Evolutionary conservation across 139 green algal species (phyloP).

Genomic region (Closterium sp.): DNA sequence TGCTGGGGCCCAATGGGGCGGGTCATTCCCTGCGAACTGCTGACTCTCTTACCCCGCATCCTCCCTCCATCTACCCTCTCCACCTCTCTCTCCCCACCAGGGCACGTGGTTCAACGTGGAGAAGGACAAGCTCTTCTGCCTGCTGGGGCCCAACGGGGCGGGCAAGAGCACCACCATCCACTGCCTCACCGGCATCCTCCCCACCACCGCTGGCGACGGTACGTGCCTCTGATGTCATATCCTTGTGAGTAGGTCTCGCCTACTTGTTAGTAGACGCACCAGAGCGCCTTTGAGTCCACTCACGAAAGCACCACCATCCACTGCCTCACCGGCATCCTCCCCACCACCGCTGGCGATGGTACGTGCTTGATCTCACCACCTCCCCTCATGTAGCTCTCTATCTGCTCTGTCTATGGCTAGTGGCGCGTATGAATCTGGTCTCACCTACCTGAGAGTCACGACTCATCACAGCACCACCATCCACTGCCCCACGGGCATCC

Average conservation of each 20-base stretch:
- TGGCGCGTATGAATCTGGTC: too few relatives aligned
- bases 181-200: constrained; percentile 66
- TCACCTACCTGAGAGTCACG: too few relatives aligned
- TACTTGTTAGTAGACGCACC: too few relatives aligned
- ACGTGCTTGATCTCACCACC: not conserved
- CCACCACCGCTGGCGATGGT: constrained; percentile 49
- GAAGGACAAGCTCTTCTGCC: constrained; percentile 56
- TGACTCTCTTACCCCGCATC: too few relatives aligned
- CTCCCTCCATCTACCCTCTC: not conserved
- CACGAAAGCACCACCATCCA: too few relatives aligned
- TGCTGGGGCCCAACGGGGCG: constrained; percentile 76
- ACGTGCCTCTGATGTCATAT: too few relatives aligned
- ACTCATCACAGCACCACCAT: too few relatives aligned
- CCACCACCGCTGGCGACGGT: constrained; percentile 58
- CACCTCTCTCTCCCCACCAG: not conserved
- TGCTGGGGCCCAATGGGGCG: constrained; percentile 74
- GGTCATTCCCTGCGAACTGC: not conserved
- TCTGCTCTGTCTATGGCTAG: too few relatives aligned
- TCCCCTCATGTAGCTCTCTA: too few relatives aligned
- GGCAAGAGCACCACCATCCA: constrained; percentile 64
- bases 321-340: not conserved
- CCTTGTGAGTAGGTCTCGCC: too few relatives aligned
- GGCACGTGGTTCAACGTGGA: constrained; percentile 55
- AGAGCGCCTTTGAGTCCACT: too few relatives aligned
- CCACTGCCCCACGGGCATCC: too few relatives aligned